These are phyloP conservation scores for Lodderomyces margitis DNA, from an alignment of 1,139 yeast genomes.

Conservation along the genomic window DNA sequence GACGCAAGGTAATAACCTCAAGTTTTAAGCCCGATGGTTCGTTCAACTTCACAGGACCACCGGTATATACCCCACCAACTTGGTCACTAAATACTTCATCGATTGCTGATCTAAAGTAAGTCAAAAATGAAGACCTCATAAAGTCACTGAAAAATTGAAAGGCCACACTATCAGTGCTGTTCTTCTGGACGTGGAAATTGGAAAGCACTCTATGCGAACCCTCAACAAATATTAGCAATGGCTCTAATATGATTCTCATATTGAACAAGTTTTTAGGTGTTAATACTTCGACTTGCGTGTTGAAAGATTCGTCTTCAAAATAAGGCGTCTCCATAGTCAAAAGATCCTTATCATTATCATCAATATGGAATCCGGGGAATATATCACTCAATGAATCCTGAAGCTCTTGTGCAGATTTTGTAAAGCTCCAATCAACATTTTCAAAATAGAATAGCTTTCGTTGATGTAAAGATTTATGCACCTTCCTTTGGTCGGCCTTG, in stretches of 20 bases:
- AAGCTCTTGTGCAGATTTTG: slow-evolving; percentile 42
- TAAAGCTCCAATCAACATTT: slow-evolving; percentile 36
- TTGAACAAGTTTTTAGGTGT: slow-evolving; percentile 78
- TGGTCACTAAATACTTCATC: slow-evolving; percentile 31
- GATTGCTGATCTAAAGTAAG: slow-evolving; percentile 61
- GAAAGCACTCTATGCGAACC: slow-evolving; percentile 39
- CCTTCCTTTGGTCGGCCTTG: slow-evolving; percentile 11
- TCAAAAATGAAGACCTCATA: slow-evolving; percentile 62
- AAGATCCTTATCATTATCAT: slow-evolving; percentile 18
- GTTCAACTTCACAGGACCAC: slow-evolving; percentile 6
- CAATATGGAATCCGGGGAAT: slow-evolving; percentile 59
- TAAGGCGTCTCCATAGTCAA: slow-evolving; percentile 41
- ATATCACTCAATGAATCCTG: slow-evolving; percentile 50
- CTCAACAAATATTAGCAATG: slow-evolving; percentile 56
- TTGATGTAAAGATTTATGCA: slow-evolving; percentile 11
- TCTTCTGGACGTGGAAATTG: slow-evolving; percentile 15
- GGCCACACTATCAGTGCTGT: slow-evolving; percentile 14
- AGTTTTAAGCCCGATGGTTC: slow-evolving; percentile 19
- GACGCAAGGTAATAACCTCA: slow-evolving; percentile 21
- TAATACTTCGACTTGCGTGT: slow-evolving; percentile 60
- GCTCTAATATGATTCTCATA: slow-evolving; percentile 70
- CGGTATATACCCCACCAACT: slow-evolving; percentile 23
- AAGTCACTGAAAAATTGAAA: slow-evolving; percentile 60
- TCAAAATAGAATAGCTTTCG: slow-evolving; percentile 48
- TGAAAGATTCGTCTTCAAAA: slow-evolving; percentile 55